These are phyloP conservation scores for Botryotinia convoluta DNA, from an alignment of 2,329 filamentous ascomycete genomes.

Conservation along the genomic window DNA sequence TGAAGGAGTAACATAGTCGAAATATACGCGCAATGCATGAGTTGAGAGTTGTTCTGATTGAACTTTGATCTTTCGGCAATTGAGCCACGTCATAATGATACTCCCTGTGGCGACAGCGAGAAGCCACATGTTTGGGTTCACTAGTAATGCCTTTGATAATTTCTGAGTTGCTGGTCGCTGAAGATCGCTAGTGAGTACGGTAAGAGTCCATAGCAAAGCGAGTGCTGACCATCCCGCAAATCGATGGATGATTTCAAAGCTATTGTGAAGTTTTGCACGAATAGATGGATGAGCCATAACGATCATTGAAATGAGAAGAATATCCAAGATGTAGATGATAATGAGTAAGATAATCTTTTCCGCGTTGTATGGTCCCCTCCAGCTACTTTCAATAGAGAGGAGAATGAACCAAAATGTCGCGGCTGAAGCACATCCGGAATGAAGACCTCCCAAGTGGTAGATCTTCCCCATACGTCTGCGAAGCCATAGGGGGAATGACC, in stretches of 20 bases:
- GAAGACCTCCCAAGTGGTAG: slow-evolving; percentile 54
- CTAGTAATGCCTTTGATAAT: slow-evolving; percentile 41
- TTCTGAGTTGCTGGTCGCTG: slow-evolving; percentile 38
- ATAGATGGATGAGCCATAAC: slow-evolving; percentile 62
- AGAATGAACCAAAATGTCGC: slow-evolving; percentile 48
- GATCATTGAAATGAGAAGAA: slow-evolving; percentile 58
- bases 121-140: slow-evolving; percentile 63
- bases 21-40: slow-evolving; percentile 70
- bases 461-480: slow-evolving; percentile 48
- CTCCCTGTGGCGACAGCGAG: slow-evolving; percentile 61
- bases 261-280: slow-evolving; percentile 61
- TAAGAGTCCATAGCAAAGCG: slow-evolving; percentile 62
- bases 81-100: slow-evolving; percentile 70
- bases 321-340: slow-evolving; percentile 56
- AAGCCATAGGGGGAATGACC: slow-evolving; percentile 47
- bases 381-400: slow-evolving; percentile 40
- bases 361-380: slow-evolving; percentile 36
- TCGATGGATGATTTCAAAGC: slow-evolving; percentile 69
- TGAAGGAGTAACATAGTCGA: slow-evolving; percentile 60
- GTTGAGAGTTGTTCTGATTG: slow-evolving; percentile 64
- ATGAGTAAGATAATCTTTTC: slow-evolving; percentile 46
- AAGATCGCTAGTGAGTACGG: slow-evolving; percentile 52
- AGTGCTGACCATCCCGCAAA: slow-evolving; percentile 71
- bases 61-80: slow-evolving; percentile 66
- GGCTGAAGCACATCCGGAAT: slow-evolving; percentile 50